Evolutionary conservation across 441 rosid species (phyloP), one percentile per base, ranked within the genome.

Genomic region (Gossypium aridum): DNA sequence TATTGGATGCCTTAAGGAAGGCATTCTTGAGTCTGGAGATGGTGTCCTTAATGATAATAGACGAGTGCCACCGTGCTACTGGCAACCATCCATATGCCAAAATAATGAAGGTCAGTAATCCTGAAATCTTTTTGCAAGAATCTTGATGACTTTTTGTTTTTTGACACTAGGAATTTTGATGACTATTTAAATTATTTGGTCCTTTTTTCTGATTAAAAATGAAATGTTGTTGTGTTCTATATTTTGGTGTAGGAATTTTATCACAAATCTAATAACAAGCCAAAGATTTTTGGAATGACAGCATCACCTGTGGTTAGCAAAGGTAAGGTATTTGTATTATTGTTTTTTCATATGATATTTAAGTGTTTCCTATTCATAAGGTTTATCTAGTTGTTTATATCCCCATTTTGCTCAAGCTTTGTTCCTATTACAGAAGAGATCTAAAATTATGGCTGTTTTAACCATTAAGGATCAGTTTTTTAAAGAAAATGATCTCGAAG

Each of bases 261-360:
- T 82, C 85, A 78, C 80, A 87, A 86, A 77, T 77, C 85, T 64
- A 76, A 54, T 64, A 54, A 77, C 72, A 91, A 90, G 85, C 99
- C 98, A n/a, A 93, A 85, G 88, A 83, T 96, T 71, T 88, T 96
- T 84, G 98, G 97, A 79, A 88, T 96, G 92, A 90, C 98, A 5
- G 85, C 94, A 0, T 85, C 97, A 17, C 88, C 87, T 26, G 87
- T 83, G 47, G 61, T 82, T 72, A 80, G 86, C 75, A 92, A 88
- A 86, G 98, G 99, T 89, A 85, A 75, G 83, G 28, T 77, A 64
- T 54, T 71, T 54, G 4, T 63, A 20, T 7, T 1, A 23, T 25
- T 61, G 3, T 56, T 56, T n/a, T 22, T 70, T 76, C 70, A 51
- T 59, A 56, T 76, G 17, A 26, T 71, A 31, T 28, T 56, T 25